Conservation (phyloP, 225 moss, liverwort and hornwort genomes). For the Sphagnum tenellum region DNA sequence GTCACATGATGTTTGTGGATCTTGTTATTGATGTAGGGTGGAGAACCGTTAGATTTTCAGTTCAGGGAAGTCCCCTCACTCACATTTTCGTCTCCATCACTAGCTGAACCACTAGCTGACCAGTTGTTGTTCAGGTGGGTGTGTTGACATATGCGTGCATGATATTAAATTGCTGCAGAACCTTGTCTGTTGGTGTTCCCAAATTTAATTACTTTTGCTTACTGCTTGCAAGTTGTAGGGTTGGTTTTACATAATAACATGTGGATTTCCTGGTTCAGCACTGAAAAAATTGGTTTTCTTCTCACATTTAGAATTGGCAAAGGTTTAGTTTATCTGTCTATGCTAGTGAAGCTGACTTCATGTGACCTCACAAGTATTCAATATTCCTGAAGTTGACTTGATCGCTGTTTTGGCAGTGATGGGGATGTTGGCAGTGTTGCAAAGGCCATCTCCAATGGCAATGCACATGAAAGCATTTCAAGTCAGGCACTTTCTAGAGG, state of each 20-base stretch:
- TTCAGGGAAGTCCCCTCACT: slow-evolving; percentile 13
- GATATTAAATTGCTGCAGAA: too few species aligned
- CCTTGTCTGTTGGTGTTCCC: too few species aligned
- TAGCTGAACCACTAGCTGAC: slow-evolving; percentile 48
- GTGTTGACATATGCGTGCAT: neutral
- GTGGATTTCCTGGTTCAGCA: too few species aligned
- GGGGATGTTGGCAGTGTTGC: slow-evolving; percentile 35
- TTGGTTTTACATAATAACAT: too few species aligned
- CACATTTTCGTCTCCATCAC: slow-evolving; percentile 26
- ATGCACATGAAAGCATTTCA: slow-evolving; percentile 26
- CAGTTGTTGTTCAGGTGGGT: slow-evolving; percentile 49
- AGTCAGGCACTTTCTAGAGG: slow-evolving; percentile 18
- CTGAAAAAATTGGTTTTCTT: neutral
- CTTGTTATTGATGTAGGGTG: slow-evolving; percentile 34
- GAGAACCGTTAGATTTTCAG: slow-evolving; percentile 56
- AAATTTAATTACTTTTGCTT: too few species aligned
- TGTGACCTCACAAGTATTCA: too few species aligned
- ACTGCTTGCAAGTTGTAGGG: too few species aligned
- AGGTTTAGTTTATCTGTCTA: neutral
- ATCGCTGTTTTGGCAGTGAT: slow-evolving; percentile 36
- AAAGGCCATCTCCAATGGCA: slow-evolving; percentile 21
- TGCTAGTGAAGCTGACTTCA: too few species aligned
- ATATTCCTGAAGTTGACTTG: too few species aligned
- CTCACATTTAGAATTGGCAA: neutral
- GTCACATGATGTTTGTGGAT: too few species aligned